These are phyloP conservation scores for Trichocladium uniseriatum DNA, from an alignment of 495 filamentous ascomycete genomes.

Conservation along the genomic window DNA sequence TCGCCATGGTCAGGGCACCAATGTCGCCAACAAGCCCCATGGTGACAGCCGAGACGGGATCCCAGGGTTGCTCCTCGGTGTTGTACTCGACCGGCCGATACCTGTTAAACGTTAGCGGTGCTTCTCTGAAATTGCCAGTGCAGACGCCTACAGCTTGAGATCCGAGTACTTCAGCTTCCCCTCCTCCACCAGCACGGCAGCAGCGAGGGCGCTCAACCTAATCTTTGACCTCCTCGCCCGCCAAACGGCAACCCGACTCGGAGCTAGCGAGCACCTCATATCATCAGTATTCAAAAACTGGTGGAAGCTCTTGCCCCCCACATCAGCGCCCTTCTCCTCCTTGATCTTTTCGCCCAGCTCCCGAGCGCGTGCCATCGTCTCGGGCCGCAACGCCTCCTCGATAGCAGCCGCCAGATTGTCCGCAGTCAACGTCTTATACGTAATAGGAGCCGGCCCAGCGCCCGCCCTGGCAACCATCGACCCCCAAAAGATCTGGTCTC, in stretches of 20 bases:
- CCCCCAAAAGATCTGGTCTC: constrained; percentile 81
- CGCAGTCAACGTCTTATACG: constrained; percentile 55
- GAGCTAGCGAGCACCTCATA: constrained; percentile 56
- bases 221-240: constrained; percentile 53
- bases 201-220: constrained; percentile 60
- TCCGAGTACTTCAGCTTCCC: constrained; percentile 53
- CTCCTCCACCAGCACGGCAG: constrained; percentile 52
- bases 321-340: constrained; percentile 53
- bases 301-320: constrained; percentile 62
- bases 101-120: constrained; percentile 30
- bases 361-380: constrained; percentile 46
- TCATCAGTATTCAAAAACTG: constrained; percentile 50
- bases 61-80: constrained; percentile 60
- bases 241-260: constrained; percentile 60
- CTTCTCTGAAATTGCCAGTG: not conserved
- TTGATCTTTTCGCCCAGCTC: constrained; percentile 53
- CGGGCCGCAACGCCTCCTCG: constrained; percentile 44
- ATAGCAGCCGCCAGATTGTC: constrained; percentile 57
- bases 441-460: constrained; percentile 64
- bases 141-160: constrained; percentile 51
- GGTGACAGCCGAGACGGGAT: constrained; percentile 63
- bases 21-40: constrained; percentile 68
- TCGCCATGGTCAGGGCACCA: constrained; percentile 64
- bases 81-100: constrained; percentile 61
- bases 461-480: constrained; percentile 61